These are phyloP conservation scores for Ziziphus jujuba DNA, from an alignment of 306 rosid genomes.

Conservation along the genomic window DNA sequence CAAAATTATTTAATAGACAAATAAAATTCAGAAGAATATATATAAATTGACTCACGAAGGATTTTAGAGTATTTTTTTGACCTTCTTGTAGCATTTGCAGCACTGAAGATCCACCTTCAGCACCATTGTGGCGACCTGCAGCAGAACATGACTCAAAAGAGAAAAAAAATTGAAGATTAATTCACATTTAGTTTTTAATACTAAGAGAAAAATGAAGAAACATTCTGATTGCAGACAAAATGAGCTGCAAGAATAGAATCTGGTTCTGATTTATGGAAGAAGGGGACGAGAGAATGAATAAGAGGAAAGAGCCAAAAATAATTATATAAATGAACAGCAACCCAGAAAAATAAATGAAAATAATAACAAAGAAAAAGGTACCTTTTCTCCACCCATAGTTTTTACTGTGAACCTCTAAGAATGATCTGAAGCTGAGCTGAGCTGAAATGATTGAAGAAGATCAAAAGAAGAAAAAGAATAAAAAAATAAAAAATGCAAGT, in stretches of 20 bases:
- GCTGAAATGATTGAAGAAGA: too few species aligned
- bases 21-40: background rate
- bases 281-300: background rate
- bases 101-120: slow-evolving; percentile 82
- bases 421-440: slow-evolving; percentile 10
- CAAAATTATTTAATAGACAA: background rate
- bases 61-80: slow-evolving; percentile 67
- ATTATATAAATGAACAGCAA: background rate
- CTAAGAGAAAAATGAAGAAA: background rate
- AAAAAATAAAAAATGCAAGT: too few species aligned
- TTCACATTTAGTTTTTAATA: background rate
- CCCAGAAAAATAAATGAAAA: too few species aligned
- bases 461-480: too few species aligned
- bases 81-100: slow-evolving; percentile 64
- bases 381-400: slow-evolving; percentile 18
- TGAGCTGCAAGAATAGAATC: background rate
- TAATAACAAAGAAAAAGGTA: background rate
- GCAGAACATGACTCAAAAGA: background rate
- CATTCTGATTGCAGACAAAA: slow-evolving; percentile 1
- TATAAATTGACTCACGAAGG: slow-evolving; percentile 83
- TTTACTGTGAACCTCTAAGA: background rate
- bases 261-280: slow-evolving; percentile 14
- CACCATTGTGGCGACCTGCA: slow-evolving; percentile 56
- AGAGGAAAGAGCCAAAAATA: slow-evolving; percentile 4
- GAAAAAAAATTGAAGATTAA: background rate